Base-by-base conservation (phyloP, 2,329 filamentous ascomycete genomes). In the Sarocladium strictum region DNA sequence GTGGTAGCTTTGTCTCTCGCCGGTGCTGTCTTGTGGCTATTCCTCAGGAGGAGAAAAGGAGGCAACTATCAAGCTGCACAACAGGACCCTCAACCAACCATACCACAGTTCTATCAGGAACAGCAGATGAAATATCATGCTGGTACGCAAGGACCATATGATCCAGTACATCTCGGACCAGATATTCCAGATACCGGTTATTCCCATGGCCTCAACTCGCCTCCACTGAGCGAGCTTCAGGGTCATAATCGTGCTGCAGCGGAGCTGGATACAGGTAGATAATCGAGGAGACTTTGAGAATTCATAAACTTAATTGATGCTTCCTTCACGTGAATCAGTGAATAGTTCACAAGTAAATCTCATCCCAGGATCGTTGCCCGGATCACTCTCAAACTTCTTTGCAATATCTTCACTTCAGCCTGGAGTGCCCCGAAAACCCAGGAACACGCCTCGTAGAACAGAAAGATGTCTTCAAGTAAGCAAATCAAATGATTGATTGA, bases 261-360 rank as follows among this genome's bases (percentile, higher is more conserved):
- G 43, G 43, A 47, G 43, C 6, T 47, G 43, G 43, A 47, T 23
- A 24, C 5, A n/a, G 14, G 23, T 47, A 26, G 19, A n/a, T 3
- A 47, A 11, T 21, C 24, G 51, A 1, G 55, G 54, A 66, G n/a
- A 62, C 58, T 1, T 57, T 64, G 24, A 43, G 23, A 4, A n/a
- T n/a, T n/a, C n/a, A n/a, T n/a, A n/a, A n/a, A n/a, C n/a, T n/a
- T n/a, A n/a, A n/a, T n/a, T n/a, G n/a, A n/a, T n/a, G n/a, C n/a
- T n/a, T n/a, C n/a, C n/a, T n/a, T n/a, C n/a, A n/a, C n/a, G n/a
- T n/a, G n/a, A n/a, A n/a, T n/a, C n/a, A n/a, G n/a, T n/a, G n/a
- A n/a, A n/a, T n/a, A n/a, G n/a, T n/a, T n/a, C n/a, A n/a, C n/a
- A n/a, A n/a, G n/a, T n/a, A n/a, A n/a, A n/a, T n/a, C n/a, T n/a